Percentiles rank a stretch among this genome's conserved stretches.
These are phyloP conservation scores for Cyclotella cryptica DNA, from an alignment of 108 stramenopile genomes.

Conservation along the genomic window DNA sequence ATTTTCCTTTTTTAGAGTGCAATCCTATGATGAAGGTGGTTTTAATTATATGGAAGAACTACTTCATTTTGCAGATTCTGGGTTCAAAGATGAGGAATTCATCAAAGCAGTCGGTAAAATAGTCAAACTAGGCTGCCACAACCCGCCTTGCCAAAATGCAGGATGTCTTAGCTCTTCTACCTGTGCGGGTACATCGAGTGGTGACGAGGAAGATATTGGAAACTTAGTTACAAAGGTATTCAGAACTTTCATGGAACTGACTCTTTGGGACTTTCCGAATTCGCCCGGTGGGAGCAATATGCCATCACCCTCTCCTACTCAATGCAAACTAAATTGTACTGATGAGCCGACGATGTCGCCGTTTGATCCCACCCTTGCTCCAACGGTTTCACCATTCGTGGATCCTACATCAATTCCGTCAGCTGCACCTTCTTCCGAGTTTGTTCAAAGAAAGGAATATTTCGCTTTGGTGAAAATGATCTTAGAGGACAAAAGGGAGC, in stretches of 20 bases:
- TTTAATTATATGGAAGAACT: slow-evolving; percentile 41
- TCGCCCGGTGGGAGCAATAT: slow-evolving; percentile 24
- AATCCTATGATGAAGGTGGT: slow-evolving; percentile 32
- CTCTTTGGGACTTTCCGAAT: slow-evolving; percentile 28
- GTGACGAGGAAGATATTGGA: background rate
- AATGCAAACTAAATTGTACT: slow-evolving; percentile 27
- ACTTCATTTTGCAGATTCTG: slow-evolving; percentile 31
- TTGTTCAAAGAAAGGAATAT: background rate
- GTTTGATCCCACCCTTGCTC: slow-evolving; percentile 18
- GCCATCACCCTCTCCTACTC: slow-evolving; percentile 38
- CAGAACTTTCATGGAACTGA: slow-evolving; percentile 25
- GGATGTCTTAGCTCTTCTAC: slow-evolving; percentile 33
- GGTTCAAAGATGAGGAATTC: slow-evolving; percentile 28
- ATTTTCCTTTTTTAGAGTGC: background rate
- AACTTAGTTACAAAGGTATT: slow-evolving; percentile 31
- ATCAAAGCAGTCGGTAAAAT: slow-evolving; percentile 29
- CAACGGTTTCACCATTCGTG: slow-evolving; percentile 23
- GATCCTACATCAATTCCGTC: slow-evolving; percentile 17
- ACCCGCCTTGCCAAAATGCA: slow-evolving; percentile 39
- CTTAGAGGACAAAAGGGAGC: slow-evolving; percentile 10
- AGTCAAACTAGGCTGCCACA: slow-evolving; percentile 40
- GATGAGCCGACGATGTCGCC: slow-evolving; percentile 20
- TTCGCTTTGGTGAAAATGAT: slow-evolving; percentile 19
- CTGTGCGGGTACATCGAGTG: slow-evolving; percentile 28
- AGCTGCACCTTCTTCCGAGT: slow-evolving; percentile 10